phyloP scores from a whole-genome alignment of 306 rosid species.

The Gillenia trifoliata region DNA sequence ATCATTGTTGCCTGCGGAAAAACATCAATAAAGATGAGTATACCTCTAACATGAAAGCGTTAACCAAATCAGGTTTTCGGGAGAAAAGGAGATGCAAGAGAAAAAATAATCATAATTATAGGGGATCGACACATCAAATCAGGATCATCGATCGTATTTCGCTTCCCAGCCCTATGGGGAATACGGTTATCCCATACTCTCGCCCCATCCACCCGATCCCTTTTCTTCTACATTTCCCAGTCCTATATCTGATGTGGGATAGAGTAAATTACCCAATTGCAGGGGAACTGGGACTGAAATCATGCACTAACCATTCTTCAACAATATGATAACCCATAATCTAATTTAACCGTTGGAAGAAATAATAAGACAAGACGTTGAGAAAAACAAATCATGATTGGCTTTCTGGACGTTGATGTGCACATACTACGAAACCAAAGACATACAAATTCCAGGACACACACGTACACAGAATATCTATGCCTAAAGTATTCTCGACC shows the following conservation, averaged over 20 bases:
- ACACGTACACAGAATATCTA: background rate
- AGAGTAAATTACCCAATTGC: background rate
- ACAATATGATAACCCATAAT: background rate
- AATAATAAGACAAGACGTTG: background rate
- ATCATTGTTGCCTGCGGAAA: slow-evolving; percentile 40
- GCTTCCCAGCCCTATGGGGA: too few relatives aligned
- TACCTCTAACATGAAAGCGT: background rate
- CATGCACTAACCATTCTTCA: background rate
- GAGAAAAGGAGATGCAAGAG: background rate
- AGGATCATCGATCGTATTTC: too few relatives aligned
- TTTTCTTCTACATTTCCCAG: too few relatives aligned
- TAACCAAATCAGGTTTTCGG: background rate
- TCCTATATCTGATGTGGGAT: background rate
- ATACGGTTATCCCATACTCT: too few relatives aligned
- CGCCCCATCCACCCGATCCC: too few relatives aligned
- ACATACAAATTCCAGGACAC: background rate
- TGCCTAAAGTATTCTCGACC: background rate
- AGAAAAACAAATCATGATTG: background rate
- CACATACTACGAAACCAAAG: background rate
- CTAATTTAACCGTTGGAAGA: background rate
- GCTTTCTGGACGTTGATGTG: background rate
- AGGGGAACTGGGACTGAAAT: background rate
- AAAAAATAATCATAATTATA: background rate
- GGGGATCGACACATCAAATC: too few relatives aligned
- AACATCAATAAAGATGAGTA: background rate